Evolutionary conservation across 2,329 filamentous ascomycete genomes (phyloP).

Genomic region (Nigrospora osmanthi): DNA sequence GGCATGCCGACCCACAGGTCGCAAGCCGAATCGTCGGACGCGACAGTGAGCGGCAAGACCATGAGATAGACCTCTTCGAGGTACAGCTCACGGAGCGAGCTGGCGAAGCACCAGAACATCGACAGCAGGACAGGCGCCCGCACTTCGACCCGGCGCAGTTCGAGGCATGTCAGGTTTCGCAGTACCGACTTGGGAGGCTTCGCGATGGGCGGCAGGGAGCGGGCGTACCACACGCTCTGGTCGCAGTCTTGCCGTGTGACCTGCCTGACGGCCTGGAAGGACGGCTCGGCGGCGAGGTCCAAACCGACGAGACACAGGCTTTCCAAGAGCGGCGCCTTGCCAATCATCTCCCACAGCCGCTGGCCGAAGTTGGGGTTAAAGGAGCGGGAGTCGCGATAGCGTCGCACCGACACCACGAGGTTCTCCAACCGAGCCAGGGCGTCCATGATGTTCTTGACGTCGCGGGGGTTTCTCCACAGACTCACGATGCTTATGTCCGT

Average conservation of each 20-base stretch:
- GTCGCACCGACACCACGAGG: slow-evolving; percentile 37
- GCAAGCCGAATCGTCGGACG: slow-evolving; percentile 22
- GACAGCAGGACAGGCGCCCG: slow-evolving; percentile 25
- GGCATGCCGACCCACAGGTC: slow-evolving; percentile 38
- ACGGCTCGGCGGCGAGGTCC: slow-evolving; percentile 29
- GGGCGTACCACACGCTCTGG: slow-evolving; percentile 29
- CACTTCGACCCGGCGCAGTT: slow-evolving; percentile 34
- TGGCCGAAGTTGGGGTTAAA: slow-evolving; percentile 30
- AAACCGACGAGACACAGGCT: slow-evolving; percentile 40
- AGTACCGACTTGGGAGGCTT: slow-evolving; percentile 23
- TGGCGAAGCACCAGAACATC: slow-evolving; percentile 24
- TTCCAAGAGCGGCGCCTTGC: slow-evolving; percentile 32
- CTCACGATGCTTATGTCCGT: slow-evolving; percentile 38
- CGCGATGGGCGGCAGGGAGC: slow-evolving; percentile 24
- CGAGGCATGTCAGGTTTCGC: slow-evolving; percentile 30
- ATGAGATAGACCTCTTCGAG: slow-evolving; percentile 38
- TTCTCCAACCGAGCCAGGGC: slow-evolving; percentile 32
- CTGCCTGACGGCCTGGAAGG: slow-evolving; percentile 24
- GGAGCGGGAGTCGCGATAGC: slow-evolving; percentile 28
- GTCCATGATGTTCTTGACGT: slow-evolving; percentile 39
- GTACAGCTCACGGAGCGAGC: slow-evolving; percentile 34
- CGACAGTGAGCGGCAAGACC: slow-evolving; percentile 24
- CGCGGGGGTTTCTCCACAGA: slow-evolving; percentile 43
- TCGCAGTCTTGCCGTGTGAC: slow-evolving; percentile 27
- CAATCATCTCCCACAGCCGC: slow-evolving; percentile 42